Percentiles rank a stretch among this genome's conserved stretches.
phyloP scores from a whole-genome alignment of 345 rosid species.

The Excoecaria agallocha region DNA sequence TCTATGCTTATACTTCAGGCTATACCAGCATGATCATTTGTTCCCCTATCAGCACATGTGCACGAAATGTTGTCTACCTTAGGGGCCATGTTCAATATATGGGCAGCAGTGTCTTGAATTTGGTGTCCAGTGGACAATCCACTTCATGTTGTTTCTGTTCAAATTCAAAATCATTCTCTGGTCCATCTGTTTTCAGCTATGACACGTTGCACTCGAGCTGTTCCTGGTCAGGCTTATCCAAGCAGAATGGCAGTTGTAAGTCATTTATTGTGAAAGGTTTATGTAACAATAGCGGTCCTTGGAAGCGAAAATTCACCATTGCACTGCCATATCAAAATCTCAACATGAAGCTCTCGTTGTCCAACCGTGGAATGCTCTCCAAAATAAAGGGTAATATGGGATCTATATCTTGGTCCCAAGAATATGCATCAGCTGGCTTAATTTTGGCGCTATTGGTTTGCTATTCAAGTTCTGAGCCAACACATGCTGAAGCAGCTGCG shows the following conservation, averaged over 20 bases:
- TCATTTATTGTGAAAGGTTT: constrained; percentile 40
- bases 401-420: constrained; percentile 40
- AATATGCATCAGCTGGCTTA: constrained; percentile 49
- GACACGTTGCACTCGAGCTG: constrained; percentile 27
- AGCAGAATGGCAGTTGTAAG: constrained; percentile 27
- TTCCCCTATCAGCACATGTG: constrained; percentile 50
- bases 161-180: constrained; percentile 37
- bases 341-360: constrained; percentile 41
- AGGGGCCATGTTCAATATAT: constrained; percentile 34
- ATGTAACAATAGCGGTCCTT: constrained; percentile 26
- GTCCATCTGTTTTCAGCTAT: constrained; percentile 26
- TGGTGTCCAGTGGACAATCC: constrained; percentile 40
- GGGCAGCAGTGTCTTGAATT: constrained; percentile 37
- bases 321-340: constrained; percentile 42
- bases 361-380: constrained; percentile 37
- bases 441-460: constrained; percentile 65
- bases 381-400: constrained; percentile 44
- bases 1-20: constrained; percentile 31
- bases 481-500: constrained; percentile 52
- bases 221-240: constrained; percentile 29
- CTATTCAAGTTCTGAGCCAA: constrained; percentile 57
- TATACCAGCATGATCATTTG: constrained; percentile 51
- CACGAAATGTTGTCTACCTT: constrained; percentile 46
- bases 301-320: constrained; percentile 44
- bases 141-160: constrained; percentile 35